These are phyloP conservation scores for Suillus luteus DNA, from an alignment of 768 basidiomycete species.

Conservation along the genomic window DNA sequence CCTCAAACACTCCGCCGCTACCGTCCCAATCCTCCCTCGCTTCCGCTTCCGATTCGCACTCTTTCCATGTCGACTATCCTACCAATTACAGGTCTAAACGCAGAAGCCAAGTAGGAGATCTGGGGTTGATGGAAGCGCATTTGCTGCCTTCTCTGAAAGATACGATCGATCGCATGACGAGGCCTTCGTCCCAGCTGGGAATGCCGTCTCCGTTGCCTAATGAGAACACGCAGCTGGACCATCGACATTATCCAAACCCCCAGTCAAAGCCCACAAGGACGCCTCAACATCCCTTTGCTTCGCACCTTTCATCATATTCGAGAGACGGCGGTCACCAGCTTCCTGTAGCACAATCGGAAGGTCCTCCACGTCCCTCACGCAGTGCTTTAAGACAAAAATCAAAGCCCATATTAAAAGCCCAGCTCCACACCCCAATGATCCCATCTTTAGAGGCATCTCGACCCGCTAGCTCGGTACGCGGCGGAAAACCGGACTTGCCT, in stretches of 20 bases:
- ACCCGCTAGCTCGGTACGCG: not conserved
- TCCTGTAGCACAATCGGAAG: not conserved
- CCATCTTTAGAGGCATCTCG: not conserved
- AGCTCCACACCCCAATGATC: not conserved
- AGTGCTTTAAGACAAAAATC: conserved; percentile 1
- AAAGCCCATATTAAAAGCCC: conserved; percentile 3
- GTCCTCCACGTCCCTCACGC: not conserved
- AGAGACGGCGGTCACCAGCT: not conserved
- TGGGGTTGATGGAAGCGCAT: conserved; percentile 63
- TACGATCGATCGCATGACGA: conserved; percentile 75
- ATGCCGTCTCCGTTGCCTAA: conserved; percentile 15
- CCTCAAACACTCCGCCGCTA: conserved; percentile 1
- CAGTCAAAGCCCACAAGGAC: conserved; percentile 10
- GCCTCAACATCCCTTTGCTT: not conserved
- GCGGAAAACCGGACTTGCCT: not conserved
- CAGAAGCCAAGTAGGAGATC: conserved; percentile 48
- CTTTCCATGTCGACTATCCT: not conserved
- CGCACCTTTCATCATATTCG: not conserved
- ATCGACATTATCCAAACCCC: not conserved
- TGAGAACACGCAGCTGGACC: conserved; percentile 11
- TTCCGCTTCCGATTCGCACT: conserved; percentile 19
- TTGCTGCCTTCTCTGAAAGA: conserved; percentile 71
- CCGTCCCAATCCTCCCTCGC: conserved; percentile 13
- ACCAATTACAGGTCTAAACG: conserved; percentile 21
- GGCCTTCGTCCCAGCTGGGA: conserved; percentile 41